Evolutionary conservation across 345 rosid species (phyloP).

Genomic region (Raphanus sativus): DNA sequence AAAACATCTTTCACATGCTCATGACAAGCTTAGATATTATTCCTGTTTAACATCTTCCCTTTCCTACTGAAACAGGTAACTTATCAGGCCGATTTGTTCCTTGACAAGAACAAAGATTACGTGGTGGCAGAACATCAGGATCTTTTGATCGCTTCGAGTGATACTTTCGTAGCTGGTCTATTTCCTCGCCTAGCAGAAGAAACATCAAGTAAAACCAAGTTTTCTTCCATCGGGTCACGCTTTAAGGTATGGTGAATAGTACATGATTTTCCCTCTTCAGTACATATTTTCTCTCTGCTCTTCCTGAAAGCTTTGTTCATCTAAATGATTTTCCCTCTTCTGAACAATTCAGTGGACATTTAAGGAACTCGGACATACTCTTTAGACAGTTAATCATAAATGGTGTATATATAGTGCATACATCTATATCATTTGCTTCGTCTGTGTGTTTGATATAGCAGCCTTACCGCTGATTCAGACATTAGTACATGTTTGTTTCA

Average conservation of each 20-base stretch:
- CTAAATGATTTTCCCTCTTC: neutral
- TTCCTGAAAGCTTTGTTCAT: slow-evolving; percentile 2
- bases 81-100: slow-evolving; percentile 91
- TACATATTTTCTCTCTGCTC: slow-evolving; percentile 7
- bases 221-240: slow-evolving; percentile 97
- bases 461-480: slow-evolving; percentile 10
- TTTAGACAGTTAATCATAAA: slow-evolving; percentile 11
- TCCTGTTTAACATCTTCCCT: slow-evolving; percentile 21
- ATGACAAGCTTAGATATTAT: slow-evolving; percentile 18
- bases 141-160: slow-evolving; percentile 76
- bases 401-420: slow-evolving; percentile 16
- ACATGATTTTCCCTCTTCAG: neutral
- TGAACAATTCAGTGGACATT: neutral
- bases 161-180: slow-evolving; percentile 72
- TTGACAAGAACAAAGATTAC: slow-evolving; percentile 98
- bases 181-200: slow-evolving; percentile 91
- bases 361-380: neutral
- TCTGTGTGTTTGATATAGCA: slow-evolving; percentile 16
- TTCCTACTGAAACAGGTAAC: slow-evolving; percentile 55
- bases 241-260: slow-evolving; percentile 65
- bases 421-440: neutral
- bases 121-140: slow-evolving; percentile 99
- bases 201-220: slow-evolving; percentile 90
- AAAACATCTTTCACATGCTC: slow-evolving; percentile 28
- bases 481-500: neutral